Base-by-base conservation (phyloP, 345 rosid genomes). In the Bruguiera parviflora region DNA sequence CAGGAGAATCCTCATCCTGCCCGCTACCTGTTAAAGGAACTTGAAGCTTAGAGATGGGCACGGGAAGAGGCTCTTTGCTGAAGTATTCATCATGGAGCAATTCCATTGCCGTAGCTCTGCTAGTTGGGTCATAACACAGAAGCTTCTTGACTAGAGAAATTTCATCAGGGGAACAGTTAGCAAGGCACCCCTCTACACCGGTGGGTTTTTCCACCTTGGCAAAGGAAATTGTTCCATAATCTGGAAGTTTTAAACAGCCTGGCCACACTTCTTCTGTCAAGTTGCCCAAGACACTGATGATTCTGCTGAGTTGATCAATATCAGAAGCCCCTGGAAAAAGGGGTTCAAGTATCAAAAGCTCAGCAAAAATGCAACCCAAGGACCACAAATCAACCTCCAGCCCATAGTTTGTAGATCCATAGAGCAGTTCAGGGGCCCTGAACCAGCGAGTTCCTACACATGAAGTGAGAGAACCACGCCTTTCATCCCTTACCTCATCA, bases 391-490 rank as follows among this genome's bases (percentile, higher is more conserved):
- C 97, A 22, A 90, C 79, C 80, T 89, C 97, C 21, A 90, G 72
- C 39, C 97, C 92, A 53, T 96, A 92, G 77, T 83, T 77, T 8
- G 83, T 82, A 62, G 97, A 95, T 62, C 99, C 99, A 63, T 88
- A 89, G 39, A 95, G 97, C 24, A 92, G 90, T 72, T 95, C 98
- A 7, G 98, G 94, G 15, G 97, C 86, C 73, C 90, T 86, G 84
- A 92, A 95, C 99, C 99, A 90, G n/a, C 98, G 89, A 24, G 99
- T 95, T 29, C 99, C 99, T 31, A 90, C 97, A 63, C 92, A 90
- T 31, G 97, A 89, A 37, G 98, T 96, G 80, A 96, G 84, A 21
- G 83, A 76, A 64, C 88, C 94, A 8, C 66, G 78, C 61, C 65
- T 65, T 29, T 66, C 86, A 70, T 79, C 83, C 21, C 62, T 82